Evolutionary conservation across 805 yeast species (phyloP).

Genomic region (Cephaloascus fragrans): DNA sequence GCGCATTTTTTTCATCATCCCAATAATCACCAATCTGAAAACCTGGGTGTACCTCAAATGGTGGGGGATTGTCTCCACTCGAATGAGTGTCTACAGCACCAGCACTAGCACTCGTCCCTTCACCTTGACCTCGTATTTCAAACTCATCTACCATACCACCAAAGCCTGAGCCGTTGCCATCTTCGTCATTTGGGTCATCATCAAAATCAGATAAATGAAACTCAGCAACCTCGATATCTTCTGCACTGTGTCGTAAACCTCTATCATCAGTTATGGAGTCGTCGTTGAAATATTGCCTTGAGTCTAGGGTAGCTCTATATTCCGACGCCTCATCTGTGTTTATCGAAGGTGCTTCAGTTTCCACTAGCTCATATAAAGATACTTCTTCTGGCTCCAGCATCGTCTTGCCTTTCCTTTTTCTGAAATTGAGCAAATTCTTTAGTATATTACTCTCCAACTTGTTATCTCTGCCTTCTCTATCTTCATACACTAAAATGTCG

Average conservation of each 20-base stretch:
- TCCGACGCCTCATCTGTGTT: not conserved
- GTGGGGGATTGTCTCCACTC: slow-evolving; percentile 21
- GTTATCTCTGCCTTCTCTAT: slow-evolving; percentile 1
- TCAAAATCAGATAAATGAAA: slow-evolving; percentile 1
- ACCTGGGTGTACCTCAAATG: slow-evolving; percentile 36
- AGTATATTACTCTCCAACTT: too few relatives aligned
- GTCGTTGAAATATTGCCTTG: not conserved
- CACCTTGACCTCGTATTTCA: slow-evolving; percentile 1
- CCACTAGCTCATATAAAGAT: not conserved
- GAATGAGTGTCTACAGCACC: not conserved
- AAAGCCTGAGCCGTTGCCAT: too few relatives aligned
- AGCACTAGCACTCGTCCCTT: not conserved
- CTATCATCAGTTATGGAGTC: not conserved
- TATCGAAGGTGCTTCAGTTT: not conserved
- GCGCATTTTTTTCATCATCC: slow-evolving; percentile 18
- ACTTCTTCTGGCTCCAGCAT: slow-evolving; percentile 1
- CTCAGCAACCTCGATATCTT: slow-evolving; percentile 1
- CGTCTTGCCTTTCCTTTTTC: slow-evolving; percentile 1
- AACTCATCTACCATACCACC: not conserved
- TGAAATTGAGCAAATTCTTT: too few relatives aligned
- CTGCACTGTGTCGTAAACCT: not conserved
- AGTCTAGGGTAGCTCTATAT: not conserved
- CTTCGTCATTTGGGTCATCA: slow-evolving; percentile 2
- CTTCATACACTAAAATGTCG: slow-evolving; percentile 18
- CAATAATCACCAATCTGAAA: slow-evolving; percentile 36